Evolutionary conservation across 805 yeast species (phyloP).

Genomic region (Wickerhamomyces ciferrii): DNA sequence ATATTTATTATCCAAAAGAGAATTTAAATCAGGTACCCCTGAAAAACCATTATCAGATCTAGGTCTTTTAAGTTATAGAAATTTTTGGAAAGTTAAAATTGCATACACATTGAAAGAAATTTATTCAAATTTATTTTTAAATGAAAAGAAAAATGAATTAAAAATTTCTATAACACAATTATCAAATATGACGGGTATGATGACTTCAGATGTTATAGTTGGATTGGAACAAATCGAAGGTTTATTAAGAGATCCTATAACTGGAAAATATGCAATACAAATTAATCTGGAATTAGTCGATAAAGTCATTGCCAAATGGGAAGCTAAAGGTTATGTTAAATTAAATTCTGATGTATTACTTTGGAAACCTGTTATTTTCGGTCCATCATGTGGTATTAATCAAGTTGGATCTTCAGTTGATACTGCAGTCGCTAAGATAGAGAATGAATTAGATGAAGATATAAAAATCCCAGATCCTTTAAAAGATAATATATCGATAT

Average conservation of each 20-base stretch:
- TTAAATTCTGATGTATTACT: conserved; percentile 51
- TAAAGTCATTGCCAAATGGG: conserved; percentile 42
- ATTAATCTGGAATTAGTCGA: conserved; percentile 42
- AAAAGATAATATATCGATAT: conserved; percentile 44
- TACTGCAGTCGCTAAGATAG: conserved; percentile 16
- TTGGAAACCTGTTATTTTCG: conserved; percentile 82
- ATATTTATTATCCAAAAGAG: conserved; percentile 69
- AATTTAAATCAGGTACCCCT: conserved; percentile 83
- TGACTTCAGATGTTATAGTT: conserved; percentile 76
- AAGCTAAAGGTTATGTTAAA: conserved; percentile 42
- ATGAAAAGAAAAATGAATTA: conserved; percentile 2
- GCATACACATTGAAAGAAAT: conserved; percentile 32
- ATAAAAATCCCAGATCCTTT: conserved; percentile 22
- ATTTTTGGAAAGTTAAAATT: conserved; percentile 75
- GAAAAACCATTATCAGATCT: conserved; percentile 90
- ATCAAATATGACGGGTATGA: conserved; percentile 77
- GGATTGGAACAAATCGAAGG: conserved; percentile 77
- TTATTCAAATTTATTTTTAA: conserved; percentile 1
- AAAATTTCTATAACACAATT: conserved; percentile 53
- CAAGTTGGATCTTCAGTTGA: conserved; percentile 29
- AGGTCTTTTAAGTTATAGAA: conserved; percentile 80
- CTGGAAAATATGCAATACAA: conserved; percentile 46
- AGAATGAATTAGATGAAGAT: conserved; percentile 3
- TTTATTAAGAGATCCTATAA: conserved; percentile 40
- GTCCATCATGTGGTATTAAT: conserved; percentile 83